A percentile compares a stretch with the other conserved stretches of the same genome.
Evolutionary conservation across 2,329 filamentous ascomycete species (phyloP).

Genomic region (Microcyclospora tardicrescens): DNA sequence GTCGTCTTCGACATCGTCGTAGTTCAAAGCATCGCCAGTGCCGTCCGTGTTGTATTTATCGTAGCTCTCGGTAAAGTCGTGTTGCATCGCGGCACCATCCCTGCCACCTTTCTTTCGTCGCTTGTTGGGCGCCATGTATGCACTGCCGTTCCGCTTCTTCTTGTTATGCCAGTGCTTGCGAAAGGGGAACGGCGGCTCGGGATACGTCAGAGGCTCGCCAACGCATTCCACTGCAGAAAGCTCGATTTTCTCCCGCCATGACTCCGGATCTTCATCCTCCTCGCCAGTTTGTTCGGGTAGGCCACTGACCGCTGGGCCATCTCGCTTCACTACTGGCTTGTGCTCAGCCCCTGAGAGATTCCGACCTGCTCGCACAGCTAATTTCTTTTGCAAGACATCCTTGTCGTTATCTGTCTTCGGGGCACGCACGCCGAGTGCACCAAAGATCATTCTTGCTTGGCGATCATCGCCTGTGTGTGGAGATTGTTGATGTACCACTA

Average conservation of each 20-base stretch:
- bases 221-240: slow-evolving; percentile 76
- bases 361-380: slow-evolving; percentile 23
- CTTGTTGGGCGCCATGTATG: slow-evolving; percentile 30
- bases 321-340: slow-evolving; percentile 1
- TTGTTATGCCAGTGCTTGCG: slow-evolving; percentile 72
- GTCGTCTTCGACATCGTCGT: slow-evolving; percentile 29
- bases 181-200: slow-evolving; percentile 78
- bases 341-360: slow-evolving; percentile 19
- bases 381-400: slow-evolving; percentile 45
- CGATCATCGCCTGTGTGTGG: background rate
- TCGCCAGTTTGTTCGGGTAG: slow-evolving; percentile 7
- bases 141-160: slow-evolving; percentile 21
- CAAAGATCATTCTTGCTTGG: slow-evolving; percentile 50
- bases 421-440: slow-evolving; percentile 54
- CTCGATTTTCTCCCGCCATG: slow-evolving; percentile 62
- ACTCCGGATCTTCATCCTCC: slow-evolving; percentile 39
- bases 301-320: slow-evolving; percentile 4
- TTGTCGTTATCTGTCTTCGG: slow-evolving; percentile 59
- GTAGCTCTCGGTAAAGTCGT: slow-evolving; percentile 26
- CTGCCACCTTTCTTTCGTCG: slow-evolving; percentile 39
- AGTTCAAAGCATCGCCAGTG: slow-evolving; percentile 25
- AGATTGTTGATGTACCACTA: no score
- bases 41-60: slow-evolving; percentile 26
- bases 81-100: slow-evolving; percentile 21
- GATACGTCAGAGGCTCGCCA: slow-evolving; percentile 53